Percentiles rank a stretch among this genome's conserved stretches.
Conservation (phyloP, 768 basidiomycete species). For the Leccinellum albellum region DNA sequence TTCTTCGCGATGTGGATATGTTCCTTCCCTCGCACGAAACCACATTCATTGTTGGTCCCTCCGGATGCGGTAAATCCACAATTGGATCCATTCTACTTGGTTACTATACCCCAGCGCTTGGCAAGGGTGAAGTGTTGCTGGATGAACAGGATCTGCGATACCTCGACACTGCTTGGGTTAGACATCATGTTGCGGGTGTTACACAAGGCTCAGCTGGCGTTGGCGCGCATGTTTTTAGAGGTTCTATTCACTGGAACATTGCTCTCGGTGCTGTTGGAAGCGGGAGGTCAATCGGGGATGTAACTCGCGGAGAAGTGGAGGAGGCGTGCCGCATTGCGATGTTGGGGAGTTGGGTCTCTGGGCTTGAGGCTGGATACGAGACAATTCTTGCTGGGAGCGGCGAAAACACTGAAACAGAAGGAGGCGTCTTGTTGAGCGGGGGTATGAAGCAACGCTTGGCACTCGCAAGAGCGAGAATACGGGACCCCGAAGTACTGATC, state of each 20-base stretch:
- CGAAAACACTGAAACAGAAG: slow-evolving; percentile 41
- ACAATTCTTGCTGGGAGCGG: slow-evolving; percentile 50
- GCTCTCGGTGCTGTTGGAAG: slow-evolving; percentile 66
- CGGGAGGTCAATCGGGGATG: slow-evolving; percentile 42
- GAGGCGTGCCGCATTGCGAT: slow-evolving; percentile 81
- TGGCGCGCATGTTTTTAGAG: slow-evolving; percentile 56
- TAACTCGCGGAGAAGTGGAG: slow-evolving; percentile 66
- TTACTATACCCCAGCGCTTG: slow-evolving; percentile 59
- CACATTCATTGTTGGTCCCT: slow-evolving; percentile 77
- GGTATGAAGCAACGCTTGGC: slow-evolving; percentile 91
- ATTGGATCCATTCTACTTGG: slow-evolving; percentile 62
- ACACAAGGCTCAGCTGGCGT: slow-evolving; percentile 64
- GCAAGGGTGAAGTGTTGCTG: slow-evolving; percentile 60
- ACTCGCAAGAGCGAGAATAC: slow-evolving; percentile 79
- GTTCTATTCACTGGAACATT: slow-evolving; percentile 81
- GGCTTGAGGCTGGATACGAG: slow-evolving; percentile 86
- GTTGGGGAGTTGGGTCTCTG: slow-evolving; percentile 81
- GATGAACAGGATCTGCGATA: slow-evolving; percentile 80
- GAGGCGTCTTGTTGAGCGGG: slow-evolving; percentile 78
- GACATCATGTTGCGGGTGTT: slow-evolving; percentile 69
- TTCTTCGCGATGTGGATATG: slow-evolving; percentile 55
- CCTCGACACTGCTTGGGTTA: slow-evolving; percentile 69
- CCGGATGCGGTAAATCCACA: slow-evolving; percentile 77
- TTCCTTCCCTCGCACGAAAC: slow-evolving; percentile 70
- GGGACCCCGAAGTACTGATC: slow-evolving; percentile 86